Base-by-base conservation (phyloP, 2,329 filamentous ascomycete genomes). In the Herpotrichia juniperi region DNA sequence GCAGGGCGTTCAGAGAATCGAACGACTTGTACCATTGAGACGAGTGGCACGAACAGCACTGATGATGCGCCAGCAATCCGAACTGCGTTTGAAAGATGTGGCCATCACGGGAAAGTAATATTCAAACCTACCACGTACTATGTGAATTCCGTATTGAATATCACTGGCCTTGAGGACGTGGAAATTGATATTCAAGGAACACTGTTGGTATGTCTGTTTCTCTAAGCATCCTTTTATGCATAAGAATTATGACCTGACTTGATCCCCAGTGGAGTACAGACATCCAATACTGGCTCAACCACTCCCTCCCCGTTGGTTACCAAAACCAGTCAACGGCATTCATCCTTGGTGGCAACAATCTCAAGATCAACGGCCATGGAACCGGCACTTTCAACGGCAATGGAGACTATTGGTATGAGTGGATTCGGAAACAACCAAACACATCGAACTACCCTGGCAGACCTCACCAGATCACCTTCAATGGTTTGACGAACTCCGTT, bases 341-440 rank as follows among this genome's bases (percentile, higher is more conserved):
- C 47, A 46, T 67, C 2, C 58, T 71, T 32, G 82, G 83, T 14
- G 84, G 84, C 4, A 68, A 80, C 21, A 76, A 79, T 26, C 71
- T 87, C 21, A 64, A 71, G 9, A 76, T 81, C 54, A 71, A 80
- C 28, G 83, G 82, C 9, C 69, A 79, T 57, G 79, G 79, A 11
- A 66, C 69, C 17, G 84, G 84, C 4, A 83, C 79, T 2, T 69
- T 86, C 12, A 76, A 86, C 61, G 83, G 84, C 9, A 86, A 86
- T 59, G 84, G 84, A 1, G 80, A 85, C 59, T 75, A 78, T 2
- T 87, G 83, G 83, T 86, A 86, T 59, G 75, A 82, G 53, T 81
- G 77, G 65, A 75, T 66, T 22, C 77, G 42, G 5, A 42, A 62
- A 26, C 55, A 66, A 25, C 45, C 54, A 10, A 59, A 56, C 6